Evolutionary conservation across 345 rosid species (phyloP), one percentile per base, ranked within the genome.

Genomic region (Syzygium jambos): DNA sequence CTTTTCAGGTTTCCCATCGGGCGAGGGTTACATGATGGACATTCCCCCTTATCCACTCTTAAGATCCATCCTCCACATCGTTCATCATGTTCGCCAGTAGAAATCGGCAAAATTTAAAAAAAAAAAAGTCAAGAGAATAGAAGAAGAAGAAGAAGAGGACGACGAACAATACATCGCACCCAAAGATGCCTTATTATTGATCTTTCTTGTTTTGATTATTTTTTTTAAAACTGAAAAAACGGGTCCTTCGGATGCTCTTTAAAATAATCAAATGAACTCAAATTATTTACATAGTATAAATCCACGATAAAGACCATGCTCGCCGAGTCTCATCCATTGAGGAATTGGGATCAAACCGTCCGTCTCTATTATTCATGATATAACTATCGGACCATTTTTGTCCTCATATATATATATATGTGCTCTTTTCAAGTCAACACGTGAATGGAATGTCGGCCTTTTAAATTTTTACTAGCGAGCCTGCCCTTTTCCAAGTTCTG

Each of bases 1-100:
- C 80, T 22, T 73, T 73, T 61, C 38, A 61, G 73, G 16, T 1
- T n/a, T 14, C 73, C 38, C n/a, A n/a, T 61, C n/a, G n/a, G 73
- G 73, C 15, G 38, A 61, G 34, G 30, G 34, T n/a, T 73, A 73
- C 82, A 11, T 10, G 82, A 73, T 73, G 82, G 82, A 21, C 82
- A 73, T 73, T 73, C 82, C 49, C 27, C 82, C 82, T 73, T 73
- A 73, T 73, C 82, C 82, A 22, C 38, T 73, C 82, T 73, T 21
- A 17, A 34, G 19, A 55, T 21, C 56, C 17, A 59, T 38, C 82
- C 27, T 19, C 82, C 82, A 73, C 49, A 73, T 38, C 49, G 27
- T 19, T 38, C 7, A 23, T 73, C 80, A 5, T 19, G 49, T 38
- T 73, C 15, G 8, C 49, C 80, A 4, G 49, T 12, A 43, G 25